Base-by-base conservation (phyloP, 305 asterid genomes). In the Rubia tinctorum region DNA sequence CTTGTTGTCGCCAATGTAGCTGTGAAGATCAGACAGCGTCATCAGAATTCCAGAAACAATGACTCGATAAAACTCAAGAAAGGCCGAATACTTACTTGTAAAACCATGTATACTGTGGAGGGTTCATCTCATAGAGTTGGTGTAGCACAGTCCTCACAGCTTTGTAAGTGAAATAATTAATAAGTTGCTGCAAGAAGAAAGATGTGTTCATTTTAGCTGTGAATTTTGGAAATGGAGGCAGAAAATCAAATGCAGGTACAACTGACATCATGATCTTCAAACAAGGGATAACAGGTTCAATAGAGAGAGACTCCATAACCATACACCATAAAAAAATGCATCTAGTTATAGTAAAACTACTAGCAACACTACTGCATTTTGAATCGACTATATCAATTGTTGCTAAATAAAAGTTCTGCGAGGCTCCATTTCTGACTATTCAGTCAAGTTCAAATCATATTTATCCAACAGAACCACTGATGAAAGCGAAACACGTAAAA, bases 91-190 rank as follows among this genome's bases (percentile, higher is more conserved):
- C 95, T 80, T 88, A 89, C 98, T 91, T 84, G 71, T 89, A 84
- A 71, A 93, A 83, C 98, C 97, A 93, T 10, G 87, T 87, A 76
- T 93, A 93, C 40, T 88, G 88, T 37, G 96, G 77, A 78, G 98
- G 96, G 83, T 93, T 90, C 96, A 91, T 83, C 88, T 93, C 97
- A 68, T 91, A 90, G 17, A 93, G 96, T 82, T 91, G 93, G 84
- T 86, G 78, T 75, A 93, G 65, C 42, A 27, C 30, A 27, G 30
- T 27, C 30, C 30, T 27, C 30, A 27, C 30, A 27, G 30, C 30
- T 27, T 27, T 27, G 30, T 27, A 27, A 27, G 30, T 27, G 30
- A 27, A 27, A 27, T 27, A 27, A 27, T 27, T 27, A 14, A 87
- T 76, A 67, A 85, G 73, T 82, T 85, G 84, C 98, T 90, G 90